Conservation (phyloP, 805 yeast species). For the Candida ponderosae region DNA sequence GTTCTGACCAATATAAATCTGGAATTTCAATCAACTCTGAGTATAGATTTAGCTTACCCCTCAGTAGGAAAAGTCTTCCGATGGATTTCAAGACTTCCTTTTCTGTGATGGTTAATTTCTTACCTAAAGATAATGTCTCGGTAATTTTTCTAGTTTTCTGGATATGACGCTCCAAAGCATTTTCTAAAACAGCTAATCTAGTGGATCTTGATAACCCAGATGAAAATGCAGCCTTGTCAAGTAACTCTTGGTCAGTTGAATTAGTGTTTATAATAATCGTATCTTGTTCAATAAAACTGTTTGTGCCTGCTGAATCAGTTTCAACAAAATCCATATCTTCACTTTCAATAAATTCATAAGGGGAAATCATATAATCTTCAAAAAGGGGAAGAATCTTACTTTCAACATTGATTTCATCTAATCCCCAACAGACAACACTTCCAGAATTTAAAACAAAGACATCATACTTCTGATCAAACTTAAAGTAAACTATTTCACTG, state of each 20-base stretch:
- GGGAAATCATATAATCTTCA: slow-evolving; percentile 36
- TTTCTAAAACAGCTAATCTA: slow-evolving; percentile 72
- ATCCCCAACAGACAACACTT: slow-evolving; percentile 78
- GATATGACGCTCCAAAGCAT: slow-evolving; percentile 63
- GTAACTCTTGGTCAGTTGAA: slow-evolving; percentile 35
- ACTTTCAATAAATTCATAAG: slow-evolving; percentile 49
- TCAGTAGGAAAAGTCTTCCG: slow-evolving; percentile 63
- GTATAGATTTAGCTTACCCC: slow-evolving; percentile 80
- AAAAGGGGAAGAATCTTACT: slow-evolving; percentile 46
- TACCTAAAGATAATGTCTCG: slow-evolving; percentile 58
- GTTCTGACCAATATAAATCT: slow-evolving; percentile 90
- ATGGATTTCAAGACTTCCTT: slow-evolving; percentile 60
- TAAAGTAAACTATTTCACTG: slow-evolving; percentile 59
- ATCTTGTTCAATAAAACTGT: slow-evolving; percentile 57
- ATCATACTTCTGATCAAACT: slow-evolving; percentile 36
- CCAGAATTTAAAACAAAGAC: slow-evolving; percentile 70
- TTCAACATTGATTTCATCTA: slow-evolving; percentile 45
- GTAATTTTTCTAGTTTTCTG: slow-evolving; percentile 55
- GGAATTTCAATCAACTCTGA: slow-evolving; percentile 90
- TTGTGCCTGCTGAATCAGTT: slow-evolving; percentile 14
- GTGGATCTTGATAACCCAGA: slow-evolving; percentile 85
- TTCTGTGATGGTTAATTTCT: slow-evolving; percentile 41
- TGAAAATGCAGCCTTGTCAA: slow-evolving; percentile 85
- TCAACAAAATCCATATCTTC: slow-evolving; percentile 84
- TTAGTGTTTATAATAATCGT: slow-evolving; percentile 56